A percentile compares a stretch with the other conserved stretches of the same genome.
These are phyloP conservation scores for Gracilaria vermiculophylla DNA, from an alignment of 23 red algal genomes.

Conservation along the genomic window DNA sequence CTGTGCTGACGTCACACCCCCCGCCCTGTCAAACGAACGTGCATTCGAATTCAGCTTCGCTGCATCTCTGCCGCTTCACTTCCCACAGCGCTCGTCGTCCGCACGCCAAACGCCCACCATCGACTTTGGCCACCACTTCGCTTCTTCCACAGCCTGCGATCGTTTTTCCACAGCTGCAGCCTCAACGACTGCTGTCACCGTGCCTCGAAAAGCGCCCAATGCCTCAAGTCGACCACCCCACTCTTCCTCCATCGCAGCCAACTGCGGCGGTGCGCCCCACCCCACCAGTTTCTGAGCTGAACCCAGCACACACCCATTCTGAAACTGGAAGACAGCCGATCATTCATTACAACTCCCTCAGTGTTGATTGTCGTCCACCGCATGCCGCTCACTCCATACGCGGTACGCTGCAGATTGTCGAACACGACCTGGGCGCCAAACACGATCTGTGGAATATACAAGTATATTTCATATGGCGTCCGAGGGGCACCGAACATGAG, in stretches of 20 bases:
- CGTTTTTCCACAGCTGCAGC: no score
- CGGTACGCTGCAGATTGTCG: slow-evolving; percentile 36
- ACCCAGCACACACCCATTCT: not conserved
- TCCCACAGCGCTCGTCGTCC: no score
- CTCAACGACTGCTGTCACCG: no score
- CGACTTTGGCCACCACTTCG: no score
- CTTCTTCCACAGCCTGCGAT: no score
- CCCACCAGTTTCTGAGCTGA: not conserved
- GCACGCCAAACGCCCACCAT: no score
- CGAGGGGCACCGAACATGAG: slow-evolving; percentile 7
- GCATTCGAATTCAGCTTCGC: no score
- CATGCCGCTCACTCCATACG: not conserved
- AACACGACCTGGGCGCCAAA: slow-evolving; percentile 20
- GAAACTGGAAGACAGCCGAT: not conserved
- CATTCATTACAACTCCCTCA: slow-evolving; percentile 43
- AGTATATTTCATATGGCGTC: slow-evolving; percentile 44
- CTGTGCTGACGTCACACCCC: no score
- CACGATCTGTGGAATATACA: slow-evolving; percentile 57
- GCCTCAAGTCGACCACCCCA: not conserved
- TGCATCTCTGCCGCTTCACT: no score
- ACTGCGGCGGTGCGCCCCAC: not conserved
- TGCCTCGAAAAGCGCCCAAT: not conserved
- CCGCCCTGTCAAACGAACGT: no score
- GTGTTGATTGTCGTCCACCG: slow-evolving; percentile 16
- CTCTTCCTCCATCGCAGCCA: not conserved